Conservation (phyloP, 371 early-diverging fungal species). For the Mortierella sp. region DNA sequence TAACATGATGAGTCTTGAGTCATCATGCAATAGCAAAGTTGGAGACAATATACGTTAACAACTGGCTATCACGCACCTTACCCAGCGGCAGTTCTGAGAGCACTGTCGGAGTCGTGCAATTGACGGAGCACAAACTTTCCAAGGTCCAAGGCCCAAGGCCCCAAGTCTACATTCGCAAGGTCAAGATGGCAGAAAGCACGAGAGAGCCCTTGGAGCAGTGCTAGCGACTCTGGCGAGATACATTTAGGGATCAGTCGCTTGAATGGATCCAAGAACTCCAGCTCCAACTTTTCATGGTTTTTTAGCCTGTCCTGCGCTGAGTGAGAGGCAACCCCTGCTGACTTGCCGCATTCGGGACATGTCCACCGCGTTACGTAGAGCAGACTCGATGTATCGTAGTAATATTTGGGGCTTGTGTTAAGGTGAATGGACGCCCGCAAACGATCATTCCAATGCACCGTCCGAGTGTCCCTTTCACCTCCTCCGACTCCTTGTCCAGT, state of each 20-base stretch:
- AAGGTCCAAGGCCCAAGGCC: slow-evolving; percentile 19
- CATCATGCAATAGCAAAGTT: neutral
- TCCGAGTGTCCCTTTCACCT: slow-evolving; percentile 15
- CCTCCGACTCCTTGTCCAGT: slow-evolving; percentile 18
- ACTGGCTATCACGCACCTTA: slow-evolving; percentile 2
- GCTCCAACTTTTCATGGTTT: neutral
- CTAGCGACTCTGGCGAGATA: slow-evolving; percentile 3
- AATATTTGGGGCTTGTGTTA: slow-evolving; percentile 4
- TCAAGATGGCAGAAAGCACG: slow-evolving; percentile 39
- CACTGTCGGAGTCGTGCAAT: slow-evolving; percentile 7
- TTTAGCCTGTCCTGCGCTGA: neutral
- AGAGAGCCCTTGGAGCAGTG: slow-evolving; percentile 24
- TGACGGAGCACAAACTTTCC: slow-evolving; percentile 24
- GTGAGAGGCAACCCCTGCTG: neutral
- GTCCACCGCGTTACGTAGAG: neutral
- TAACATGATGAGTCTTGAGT: no score
- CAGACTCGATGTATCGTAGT: slow-evolving; percentile 11
- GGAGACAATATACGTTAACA: no score
- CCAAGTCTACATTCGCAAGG: slow-evolving; percentile 5
- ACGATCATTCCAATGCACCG: slow-evolving; percentile 28
- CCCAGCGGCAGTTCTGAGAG: slow-evolving; percentile 25
- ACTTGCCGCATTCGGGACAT: slow-evolving; percentile 7
- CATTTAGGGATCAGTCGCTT: slow-evolving; percentile 23
- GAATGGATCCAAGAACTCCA: slow-evolving; percentile 20
- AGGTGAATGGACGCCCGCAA: slow-evolving; percentile 11